Evolutionary conservation across 106 monocot genomes (phyloP).

Genomic region (Hemerocallis citrina): DNA sequence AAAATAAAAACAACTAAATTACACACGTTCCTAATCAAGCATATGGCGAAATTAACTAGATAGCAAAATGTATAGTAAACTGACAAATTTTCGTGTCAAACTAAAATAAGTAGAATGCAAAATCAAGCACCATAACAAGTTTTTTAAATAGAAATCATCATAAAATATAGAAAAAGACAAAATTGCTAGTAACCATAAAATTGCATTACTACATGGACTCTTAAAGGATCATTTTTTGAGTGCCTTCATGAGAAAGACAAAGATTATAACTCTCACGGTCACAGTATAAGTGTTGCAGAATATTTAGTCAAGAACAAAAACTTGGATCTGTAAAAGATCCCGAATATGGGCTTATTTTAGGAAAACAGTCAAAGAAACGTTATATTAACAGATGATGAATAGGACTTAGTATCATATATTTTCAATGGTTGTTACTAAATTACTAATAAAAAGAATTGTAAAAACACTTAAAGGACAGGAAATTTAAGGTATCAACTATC

Average conservation of each 20-base stretch:
- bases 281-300: too few species aligned
- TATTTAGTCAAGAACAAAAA: too few species aligned
- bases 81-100: neutral
- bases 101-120: neutral
- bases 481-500: neutral
- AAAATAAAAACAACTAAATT: neutral
- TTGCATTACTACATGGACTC: too few species aligned
- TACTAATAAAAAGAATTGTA: neutral
- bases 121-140: neutral
- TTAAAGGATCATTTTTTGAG: neutral
- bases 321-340: too few species aligned
- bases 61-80: neutral
- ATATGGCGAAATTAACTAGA: neutral
- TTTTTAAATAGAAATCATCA: neutral
- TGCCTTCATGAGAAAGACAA: neutral
- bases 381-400: too few species aligned
- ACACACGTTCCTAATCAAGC: neutral
- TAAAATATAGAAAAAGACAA: neutral
- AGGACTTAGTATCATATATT: too few species aligned
- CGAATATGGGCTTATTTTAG: too few species aligned
- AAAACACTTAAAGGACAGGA: neutral
- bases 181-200: neutral
- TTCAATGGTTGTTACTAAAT: too few species aligned
- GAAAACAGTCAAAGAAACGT: too few species aligned
- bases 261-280: too few species aligned